These are phyloP conservation scores for Agaricus subrufescens DNA, from an alignment of 768 basidiomycete species.

Conservation along the genomic window DNA sequence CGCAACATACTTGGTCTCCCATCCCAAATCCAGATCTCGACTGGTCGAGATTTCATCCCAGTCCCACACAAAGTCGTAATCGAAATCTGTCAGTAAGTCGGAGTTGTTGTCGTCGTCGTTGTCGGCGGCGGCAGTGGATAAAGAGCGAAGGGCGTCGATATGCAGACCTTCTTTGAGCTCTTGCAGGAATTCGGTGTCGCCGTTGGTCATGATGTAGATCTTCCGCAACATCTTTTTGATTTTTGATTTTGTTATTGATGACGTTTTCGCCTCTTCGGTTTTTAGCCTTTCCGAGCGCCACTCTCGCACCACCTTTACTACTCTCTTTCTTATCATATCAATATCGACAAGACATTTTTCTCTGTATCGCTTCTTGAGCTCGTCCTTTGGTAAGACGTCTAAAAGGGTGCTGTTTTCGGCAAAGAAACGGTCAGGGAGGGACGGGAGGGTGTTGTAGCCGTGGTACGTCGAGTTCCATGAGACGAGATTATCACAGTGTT, in stretches of 20 bases:
- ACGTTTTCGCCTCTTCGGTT: background rate
- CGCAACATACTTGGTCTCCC: conserved; percentile 52
- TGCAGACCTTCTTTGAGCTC: conserved; percentile 39
- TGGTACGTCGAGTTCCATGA: conserved; percentile 36
- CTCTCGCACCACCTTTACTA: conserved; percentile 25
- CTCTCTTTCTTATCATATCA: conserved; percentile 41
- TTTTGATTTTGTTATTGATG: background rate
- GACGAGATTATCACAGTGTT: conserved; percentile 42
- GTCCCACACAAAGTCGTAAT: conserved; percentile 15
- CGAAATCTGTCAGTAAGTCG: background rate
- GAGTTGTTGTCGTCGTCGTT: no score
- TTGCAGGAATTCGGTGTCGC: conserved; percentile 40
- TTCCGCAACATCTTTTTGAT: conserved; percentile 27
- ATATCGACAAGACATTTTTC: conserved; percentile 50
- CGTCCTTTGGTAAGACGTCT: conserved; percentile 15
- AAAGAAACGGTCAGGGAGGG: conserved; percentile 42
- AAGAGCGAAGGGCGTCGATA: background rate
- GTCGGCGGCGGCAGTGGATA: no score
- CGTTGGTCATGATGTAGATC: conserved; percentile 68
- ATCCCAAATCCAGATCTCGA: conserved; percentile 46
- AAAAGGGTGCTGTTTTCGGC: conserved; percentile 2
- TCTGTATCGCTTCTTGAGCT: conserved; percentile 29
- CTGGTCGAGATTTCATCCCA: conserved; percentile 53
- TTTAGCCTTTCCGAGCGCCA: conserved; percentile 19
- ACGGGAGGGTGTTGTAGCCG: conserved; percentile 51